These are phyloP conservation scores for Boletus patriciae DNA, from an alignment of 768 basidiomycete species.

Conservation along the genomic window DNA sequence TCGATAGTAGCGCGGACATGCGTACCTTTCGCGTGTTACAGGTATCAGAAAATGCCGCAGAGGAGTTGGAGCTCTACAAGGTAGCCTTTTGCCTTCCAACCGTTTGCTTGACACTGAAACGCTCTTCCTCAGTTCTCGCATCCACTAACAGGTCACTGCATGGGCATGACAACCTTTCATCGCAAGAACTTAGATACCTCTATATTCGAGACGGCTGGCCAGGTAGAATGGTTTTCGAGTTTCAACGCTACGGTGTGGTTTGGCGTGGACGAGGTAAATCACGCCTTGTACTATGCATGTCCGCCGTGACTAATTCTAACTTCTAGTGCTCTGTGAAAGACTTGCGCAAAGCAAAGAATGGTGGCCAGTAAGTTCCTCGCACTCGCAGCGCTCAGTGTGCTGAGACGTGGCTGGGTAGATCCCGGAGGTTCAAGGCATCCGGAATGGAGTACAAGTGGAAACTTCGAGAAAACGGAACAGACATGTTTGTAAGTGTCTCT, in stretches of 20 bases:
- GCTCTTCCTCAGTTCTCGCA: conserved; percentile 40
- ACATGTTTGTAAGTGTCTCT: conserved; percentile 44
- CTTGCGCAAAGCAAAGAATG: conserved; percentile 49
- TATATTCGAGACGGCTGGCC: conserved; percentile 52
- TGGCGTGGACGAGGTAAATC: conserved; percentile 46
- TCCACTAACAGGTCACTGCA: conserved; percentile 43
- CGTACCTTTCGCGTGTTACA: conserved; percentile 47
- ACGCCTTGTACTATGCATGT: background rate
- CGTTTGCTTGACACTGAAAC: background rate
- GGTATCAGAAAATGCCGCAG: conserved; percentile 27
- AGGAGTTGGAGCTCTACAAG: conserved; percentile 45
- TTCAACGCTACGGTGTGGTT: conserved; percentile 48
- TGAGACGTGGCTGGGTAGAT: conserved; percentile 34
- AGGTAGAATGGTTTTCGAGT: conserved; percentile 52
- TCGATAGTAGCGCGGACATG: conserved; percentile 35
- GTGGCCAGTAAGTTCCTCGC: conserved; percentile 44
- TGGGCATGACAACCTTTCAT: conserved; percentile 47
- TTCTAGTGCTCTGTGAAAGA: conserved; percentile 44
- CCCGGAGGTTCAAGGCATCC: conserved; percentile 52
- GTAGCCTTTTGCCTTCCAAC: conserved; percentile 19
- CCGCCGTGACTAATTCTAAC: background rate
- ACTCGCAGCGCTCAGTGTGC: background rate
- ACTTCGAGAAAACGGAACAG: conserved; percentile 40
- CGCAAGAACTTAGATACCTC: conserved; percentile 46
- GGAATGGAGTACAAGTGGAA: conserved; percentile 61